A percentile compares a stretch with the other conserved stretches of the same genome.
Conservation (phyloP, 345 rosid genomes). For the Populus simonii region DNA sequence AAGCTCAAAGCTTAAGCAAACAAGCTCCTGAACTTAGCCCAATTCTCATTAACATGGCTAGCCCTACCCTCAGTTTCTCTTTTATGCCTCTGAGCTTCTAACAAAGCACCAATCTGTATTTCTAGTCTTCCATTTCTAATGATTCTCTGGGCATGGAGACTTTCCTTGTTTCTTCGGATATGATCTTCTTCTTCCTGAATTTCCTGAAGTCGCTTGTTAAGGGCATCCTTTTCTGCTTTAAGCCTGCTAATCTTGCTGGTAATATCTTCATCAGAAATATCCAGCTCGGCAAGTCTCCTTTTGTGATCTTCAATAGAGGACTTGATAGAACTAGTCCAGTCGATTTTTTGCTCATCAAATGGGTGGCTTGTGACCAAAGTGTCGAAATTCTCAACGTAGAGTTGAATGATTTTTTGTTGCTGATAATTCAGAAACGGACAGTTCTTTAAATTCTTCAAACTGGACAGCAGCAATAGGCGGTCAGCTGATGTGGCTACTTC, state of each 20-base stretch:
- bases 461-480: background rate
- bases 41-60: no score
- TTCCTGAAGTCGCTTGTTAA: background rate
- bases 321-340: no score
- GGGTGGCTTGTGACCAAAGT: no score
- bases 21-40: no score
- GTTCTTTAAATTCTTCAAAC: background rate
- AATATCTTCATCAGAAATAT: background rate
- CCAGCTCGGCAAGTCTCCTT: background rate
- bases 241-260: background rate
- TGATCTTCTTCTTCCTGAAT: background rate
- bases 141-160: background rate
- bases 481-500: background rate
- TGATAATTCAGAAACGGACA: background rate
- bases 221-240: background rate
- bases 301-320: background rate
- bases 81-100: no score
- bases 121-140: background rate
- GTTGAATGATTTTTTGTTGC: no score
- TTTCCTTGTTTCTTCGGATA: background rate
- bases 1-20: no score
- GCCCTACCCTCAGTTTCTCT: no score
- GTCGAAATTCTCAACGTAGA: no score
- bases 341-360: background rate
- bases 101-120: no score